Conservation (phyloP, 768 basidiomycete genomes). For the Lyophyllum semitale region DNA sequence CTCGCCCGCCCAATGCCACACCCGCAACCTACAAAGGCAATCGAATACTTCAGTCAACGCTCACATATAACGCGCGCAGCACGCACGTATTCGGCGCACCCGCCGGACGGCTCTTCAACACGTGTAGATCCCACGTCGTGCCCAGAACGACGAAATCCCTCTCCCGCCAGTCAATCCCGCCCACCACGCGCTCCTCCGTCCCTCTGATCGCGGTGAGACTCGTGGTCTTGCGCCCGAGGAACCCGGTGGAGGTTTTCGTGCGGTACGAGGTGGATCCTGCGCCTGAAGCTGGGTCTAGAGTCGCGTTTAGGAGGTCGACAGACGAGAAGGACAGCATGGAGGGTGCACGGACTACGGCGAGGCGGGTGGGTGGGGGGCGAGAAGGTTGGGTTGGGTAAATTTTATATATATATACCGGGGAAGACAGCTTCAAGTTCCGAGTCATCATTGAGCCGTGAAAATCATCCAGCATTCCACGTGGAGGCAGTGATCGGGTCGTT, state of each 20-base stretch:
- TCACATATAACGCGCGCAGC: neutral
- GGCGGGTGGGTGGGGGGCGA: neutral
- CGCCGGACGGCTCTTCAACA: slow-evolving; percentile 5
- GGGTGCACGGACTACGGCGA: neutral
- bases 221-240: slow-evolving; percentile 10
- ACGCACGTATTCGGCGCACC: slow-evolving; percentile 2
- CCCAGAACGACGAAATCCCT: slow-evolving; percentile 6
- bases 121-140: slow-evolving; percentile 5
- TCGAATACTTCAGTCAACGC: neutral
- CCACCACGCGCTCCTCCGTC: slow-evolving; percentile 1
- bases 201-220: neutral
- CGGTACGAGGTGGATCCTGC: slow-evolving; percentile 1
- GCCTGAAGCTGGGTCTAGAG: neutral
- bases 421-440: no score
- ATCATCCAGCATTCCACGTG: no score
- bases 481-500: no score
- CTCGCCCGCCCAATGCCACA: slow-evolving; percentile 11
- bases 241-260: slow-evolving; percentile 4
- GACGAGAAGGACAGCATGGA: slow-evolving; percentile 1
- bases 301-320: slow-evolving; percentile 7
- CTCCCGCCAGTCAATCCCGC: slow-evolving; percentile 13
- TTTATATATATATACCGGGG: no score
- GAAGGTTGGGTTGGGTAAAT: neutral
- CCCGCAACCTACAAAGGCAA: slow-evolving; percentile 1
- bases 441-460: no score